These are phyloP conservation scores for Penicillium longicatenatum DNA, from an alignment of 495 filamentous ascomycete species.

Conservation along the genomic window DNA sequence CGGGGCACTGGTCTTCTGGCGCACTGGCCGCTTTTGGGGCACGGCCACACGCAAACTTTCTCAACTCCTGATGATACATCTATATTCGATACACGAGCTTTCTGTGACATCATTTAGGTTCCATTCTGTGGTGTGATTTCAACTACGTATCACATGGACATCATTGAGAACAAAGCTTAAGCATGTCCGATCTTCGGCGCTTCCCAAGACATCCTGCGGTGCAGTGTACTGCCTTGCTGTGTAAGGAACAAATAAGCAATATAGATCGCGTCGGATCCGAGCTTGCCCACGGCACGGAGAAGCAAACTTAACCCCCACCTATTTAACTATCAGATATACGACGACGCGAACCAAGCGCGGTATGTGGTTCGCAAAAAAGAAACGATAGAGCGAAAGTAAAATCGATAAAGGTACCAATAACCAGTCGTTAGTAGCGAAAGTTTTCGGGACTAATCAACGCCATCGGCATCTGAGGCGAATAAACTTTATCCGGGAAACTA, in stretches of 20 bases:
- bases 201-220: conserved; percentile 64
- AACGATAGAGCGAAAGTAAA: neutral
- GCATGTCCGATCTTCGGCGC: no score
- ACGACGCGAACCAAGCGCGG: neutral
- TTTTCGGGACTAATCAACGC: conserved; percentile 65
- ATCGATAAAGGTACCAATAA: neutral
- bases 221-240: conserved; percentile 49
- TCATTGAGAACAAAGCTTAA: neutral
- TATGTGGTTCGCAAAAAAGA: conserved; percentile 1
- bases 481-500: conserved; percentile 77
- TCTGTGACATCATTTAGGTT: conserved; percentile 66
- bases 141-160: neutral
- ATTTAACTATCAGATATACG: conserved; percentile 2
- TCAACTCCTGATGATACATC: conserved; percentile 81
- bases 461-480: conserved; percentile 72
- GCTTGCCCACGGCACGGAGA: conserved; percentile 91
- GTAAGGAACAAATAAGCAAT: conserved; percentile 82
- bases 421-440: conserved; percentile 6
- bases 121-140: conserved; percentile 40
- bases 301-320: conserved; percentile 23
- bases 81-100: conserved; percentile 81
- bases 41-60: conserved; percentile 66
- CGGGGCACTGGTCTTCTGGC: conserved; percentile 74
- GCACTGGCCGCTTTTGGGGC: conserved; percentile 71
- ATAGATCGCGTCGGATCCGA: conserved; percentile 80